A percentile compares a stretch with the other conserved stretches of the same genome.
phyloP scores from a whole-genome alignment of 106 monocot genomes.

The Allium fistulosum region DNA sequence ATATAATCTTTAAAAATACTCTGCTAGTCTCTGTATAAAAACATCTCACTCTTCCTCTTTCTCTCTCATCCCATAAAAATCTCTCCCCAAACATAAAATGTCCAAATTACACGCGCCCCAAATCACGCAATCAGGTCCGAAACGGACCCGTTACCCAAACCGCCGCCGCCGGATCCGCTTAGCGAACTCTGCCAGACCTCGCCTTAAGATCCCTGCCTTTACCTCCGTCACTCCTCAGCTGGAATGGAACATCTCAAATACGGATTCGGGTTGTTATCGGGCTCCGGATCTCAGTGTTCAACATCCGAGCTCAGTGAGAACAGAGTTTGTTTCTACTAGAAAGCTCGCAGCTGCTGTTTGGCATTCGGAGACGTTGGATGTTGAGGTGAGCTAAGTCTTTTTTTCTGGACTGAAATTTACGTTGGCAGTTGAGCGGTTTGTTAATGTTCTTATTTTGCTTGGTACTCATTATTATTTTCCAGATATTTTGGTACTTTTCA shows the following conservation, averaged over 20 bases:
- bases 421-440: not conserved
- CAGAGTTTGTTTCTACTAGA: slow-evolving; percentile 27
- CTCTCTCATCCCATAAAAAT: not conserved
- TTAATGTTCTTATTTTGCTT: not conserved
- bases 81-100: too few species aligned
- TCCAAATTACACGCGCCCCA: not conserved
- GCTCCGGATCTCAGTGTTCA: not conserved
- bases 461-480: not conserved
- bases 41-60: not conserved
- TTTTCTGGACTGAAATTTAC: not conserved
- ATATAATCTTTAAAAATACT: too few species aligned
- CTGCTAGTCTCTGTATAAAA: too few species aligned
- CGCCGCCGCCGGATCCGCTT: slow-evolving; percentile 6
- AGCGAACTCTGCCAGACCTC: not conserved
- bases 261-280: slow-evolving; percentile 12
- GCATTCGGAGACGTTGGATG: slow-evolving; percentile 31
- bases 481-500: not conserved
- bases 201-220: not conserved
- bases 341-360: slow-evolving; percentile 56
- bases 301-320: not conserved
- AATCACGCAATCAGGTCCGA: slow-evolving; percentile 2
- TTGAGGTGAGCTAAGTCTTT: slow-evolving; percentile 6
- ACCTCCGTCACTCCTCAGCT: slow-evolving; percentile 31
- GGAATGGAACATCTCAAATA: slow-evolving; percentile 35
- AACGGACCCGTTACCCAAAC: not conserved